Percentiles rank a stretch among this genome's conserved stretches.
Conservation (phyloP, 75 land plant species). For the Cupressus sempervirens region DNA sequence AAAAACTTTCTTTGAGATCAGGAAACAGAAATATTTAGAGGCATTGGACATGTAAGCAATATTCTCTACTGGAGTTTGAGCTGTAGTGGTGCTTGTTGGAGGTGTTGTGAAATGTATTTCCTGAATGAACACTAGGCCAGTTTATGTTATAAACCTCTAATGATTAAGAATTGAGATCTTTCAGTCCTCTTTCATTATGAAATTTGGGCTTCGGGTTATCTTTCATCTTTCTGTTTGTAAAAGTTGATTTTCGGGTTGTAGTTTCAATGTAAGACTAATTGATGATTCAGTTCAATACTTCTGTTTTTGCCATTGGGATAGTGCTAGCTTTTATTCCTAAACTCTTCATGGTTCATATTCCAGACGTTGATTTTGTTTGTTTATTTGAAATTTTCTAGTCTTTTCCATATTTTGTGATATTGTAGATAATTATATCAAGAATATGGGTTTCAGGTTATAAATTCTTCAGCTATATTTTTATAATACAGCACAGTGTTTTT, state of each 20-base stretch:
- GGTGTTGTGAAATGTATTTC: neutral
- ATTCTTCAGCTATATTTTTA: neutral
- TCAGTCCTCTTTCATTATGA: neutral
- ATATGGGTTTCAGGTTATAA: neutral
- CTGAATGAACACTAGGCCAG: neutral
- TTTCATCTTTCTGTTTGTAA: neutral
- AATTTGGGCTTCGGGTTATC: neutral
- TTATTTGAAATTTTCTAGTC: neutral
- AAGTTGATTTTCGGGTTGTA: neutral
- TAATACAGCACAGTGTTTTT: neutral
- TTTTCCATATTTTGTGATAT: neutral
- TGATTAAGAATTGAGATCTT: neutral
- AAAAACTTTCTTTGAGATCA: neutral
- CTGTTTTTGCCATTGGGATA: no score
- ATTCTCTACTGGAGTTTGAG: neutral
- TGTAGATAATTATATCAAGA: neutral
- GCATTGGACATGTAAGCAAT: neutral
- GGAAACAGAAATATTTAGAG: conserved; percentile 1
- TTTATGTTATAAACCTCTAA: neutral
- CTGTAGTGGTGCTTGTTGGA: neutral
- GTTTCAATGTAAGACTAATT: no score
- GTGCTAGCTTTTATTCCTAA: no score
- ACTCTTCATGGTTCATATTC: neutral
- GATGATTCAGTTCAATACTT: no score
- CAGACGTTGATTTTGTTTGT: neutral